Evolutionary conservation across 306 rosid genomes (phyloP).

Genomic region (Hippophae rhamnoides): DNA sequence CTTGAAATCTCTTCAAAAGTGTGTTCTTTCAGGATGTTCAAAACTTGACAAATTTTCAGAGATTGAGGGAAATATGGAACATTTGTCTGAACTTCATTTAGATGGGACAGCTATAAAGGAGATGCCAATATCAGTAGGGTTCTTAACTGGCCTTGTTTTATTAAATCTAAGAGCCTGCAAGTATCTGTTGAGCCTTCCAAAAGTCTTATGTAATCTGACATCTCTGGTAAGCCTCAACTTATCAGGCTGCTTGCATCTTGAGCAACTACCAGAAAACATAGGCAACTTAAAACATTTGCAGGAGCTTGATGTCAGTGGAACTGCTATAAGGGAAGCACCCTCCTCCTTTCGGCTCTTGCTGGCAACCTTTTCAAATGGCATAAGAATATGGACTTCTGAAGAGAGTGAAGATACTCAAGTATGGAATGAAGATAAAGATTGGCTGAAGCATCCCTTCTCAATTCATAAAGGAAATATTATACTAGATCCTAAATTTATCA

Average conservation of each 20-base stretch:
- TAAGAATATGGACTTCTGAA: background rate
- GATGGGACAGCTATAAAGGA: background rate
- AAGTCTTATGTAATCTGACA: background rate
- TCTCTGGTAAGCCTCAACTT: background rate
- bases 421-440: background rate
- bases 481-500: background rate
- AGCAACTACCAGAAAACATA: conserved; percentile 10
- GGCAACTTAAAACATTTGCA: conserved; percentile 9
- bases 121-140: background rate
- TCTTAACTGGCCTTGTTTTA: too few species aligned
- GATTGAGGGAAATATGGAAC: background rate
- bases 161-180: too few species aligned
- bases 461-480: too few species aligned
- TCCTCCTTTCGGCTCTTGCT: background rate
- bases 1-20: background rate
- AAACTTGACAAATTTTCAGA: background rate
- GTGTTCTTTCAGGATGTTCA: background rate
- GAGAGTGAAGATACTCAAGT: background rate
- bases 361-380: background rate
- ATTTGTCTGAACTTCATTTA: background rate
- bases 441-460: background rate
- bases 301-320: conserved; percentile 20
- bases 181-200: background rate
- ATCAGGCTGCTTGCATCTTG: conserved; percentile 12
- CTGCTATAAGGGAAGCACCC: conserved; percentile 12